phyloP scores from a whole-genome alignment of 2,329 filamentous ascomycete species.

The Hymenoscyphus infarciens region DNA sequence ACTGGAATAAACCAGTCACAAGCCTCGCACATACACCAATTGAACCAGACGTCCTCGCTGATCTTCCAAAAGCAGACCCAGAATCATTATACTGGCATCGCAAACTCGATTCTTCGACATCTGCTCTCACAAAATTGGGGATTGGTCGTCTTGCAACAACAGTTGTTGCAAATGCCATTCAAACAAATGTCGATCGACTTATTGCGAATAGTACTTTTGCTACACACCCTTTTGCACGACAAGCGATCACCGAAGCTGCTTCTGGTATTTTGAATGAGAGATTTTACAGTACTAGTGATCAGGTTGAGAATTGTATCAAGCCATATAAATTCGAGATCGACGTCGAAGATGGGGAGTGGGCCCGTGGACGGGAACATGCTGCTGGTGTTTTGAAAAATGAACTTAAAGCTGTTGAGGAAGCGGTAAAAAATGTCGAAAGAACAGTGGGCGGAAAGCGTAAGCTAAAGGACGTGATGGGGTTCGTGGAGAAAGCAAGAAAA shows the following conservation, averaged over 20 bases:
- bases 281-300: constrained; percentile 95
- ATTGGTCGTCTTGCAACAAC: constrained; percentile 90
- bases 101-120: constrained; percentile 88
- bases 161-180: constrained; percentile 83
- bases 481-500: constrained; percentile 85
- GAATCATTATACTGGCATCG: constrained; percentile 89
- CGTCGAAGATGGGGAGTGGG: constrained; percentile 87
- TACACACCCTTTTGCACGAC: constrained; percentile 84
- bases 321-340: constrained; percentile 98
- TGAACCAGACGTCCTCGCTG: constrained; percentile 69
- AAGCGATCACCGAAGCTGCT: constrained; percentile 89
- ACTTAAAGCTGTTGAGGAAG: constrained; percentile 76
- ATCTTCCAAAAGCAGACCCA: constrained; percentile 80
- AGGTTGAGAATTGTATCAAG: constrained; percentile 98
- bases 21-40: constrained; percentile 65
- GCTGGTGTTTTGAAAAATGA: constrained; percentile 80
- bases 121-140: constrained; percentile 86
- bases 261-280: constrained; percentile 87
- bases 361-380: constrained; percentile 78
- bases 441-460: constrained; percentile 78
- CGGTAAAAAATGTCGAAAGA: constrained; percentile 71
- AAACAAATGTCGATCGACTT: constrained; percentile 76
- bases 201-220: constrained; percentile 80
- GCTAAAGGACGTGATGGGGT: constrained; percentile 81
- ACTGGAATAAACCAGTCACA: constrained; percentile 96